Evolutionary conservation across 2,329 filamentous ascomycete species (phyloP), one percentile per base, ranked within the genome.

Genomic region (Monosporascus cannonballus): DNA sequence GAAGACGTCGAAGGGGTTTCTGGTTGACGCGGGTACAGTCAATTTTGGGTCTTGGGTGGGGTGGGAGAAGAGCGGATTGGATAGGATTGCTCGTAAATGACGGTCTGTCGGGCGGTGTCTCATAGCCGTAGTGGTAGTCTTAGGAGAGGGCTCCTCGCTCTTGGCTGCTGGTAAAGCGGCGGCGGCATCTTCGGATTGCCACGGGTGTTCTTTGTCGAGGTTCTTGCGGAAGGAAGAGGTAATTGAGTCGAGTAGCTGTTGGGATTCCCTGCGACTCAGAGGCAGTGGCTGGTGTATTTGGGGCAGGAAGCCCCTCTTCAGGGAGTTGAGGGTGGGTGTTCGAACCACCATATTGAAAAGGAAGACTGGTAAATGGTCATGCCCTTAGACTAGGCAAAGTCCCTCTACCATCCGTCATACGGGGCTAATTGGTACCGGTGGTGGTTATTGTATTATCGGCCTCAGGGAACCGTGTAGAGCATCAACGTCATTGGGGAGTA

Each of bases 151-250:
- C 24, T 52, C 22, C 25, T 55, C 51, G 30, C 58, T 47, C 20
- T 60, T 49, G 53, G 38, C 50, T 41, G 57, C 27, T 27, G 49
- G 46, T 22, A 61, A 50, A 22, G 58, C 27, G 20, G 54, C 34
- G 49, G 37, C 27, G 48, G 50, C 56, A 8, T 71, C 63, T 15
- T 68, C 64, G 17, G 67, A 57, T 30, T 70, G 62, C 61, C 69
- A 75, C 54, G 79, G 79, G 60, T 84, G 77, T 61, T 84, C 80
- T 44, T 69, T 72, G 59, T 83, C 79, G n/a, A 84, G 76, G 30
- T 81, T 76, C 51, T 73, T 73, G 49, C 80, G 75, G 62, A 84
- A 84, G 2, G 80, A 83, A 6, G 71, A 67, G 49, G 81, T 84
- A 49, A 84, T 72, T 36, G 75, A 73, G 51, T 81, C 73, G 56